A percentile compares a stretch with the other conserved stretches of the same genome.
Conservation (phyloP, 202 grass and related monocot species). For the Elaeis oleifera region DNA sequence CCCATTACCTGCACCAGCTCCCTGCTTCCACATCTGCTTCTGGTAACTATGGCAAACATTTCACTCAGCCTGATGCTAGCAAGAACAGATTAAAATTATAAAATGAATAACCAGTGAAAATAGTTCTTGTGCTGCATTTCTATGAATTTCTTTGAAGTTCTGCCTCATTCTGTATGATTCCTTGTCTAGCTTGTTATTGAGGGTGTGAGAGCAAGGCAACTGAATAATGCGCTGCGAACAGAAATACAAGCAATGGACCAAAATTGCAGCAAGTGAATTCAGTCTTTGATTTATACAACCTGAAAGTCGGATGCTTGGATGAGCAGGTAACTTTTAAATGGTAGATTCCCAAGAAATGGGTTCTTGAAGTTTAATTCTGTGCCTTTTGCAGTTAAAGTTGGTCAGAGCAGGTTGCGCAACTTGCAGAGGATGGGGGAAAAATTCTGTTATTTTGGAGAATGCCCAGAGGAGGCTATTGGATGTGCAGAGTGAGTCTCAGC, state of each 20-base stretch:
- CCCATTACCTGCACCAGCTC: no score
- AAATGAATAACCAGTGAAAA: no score
- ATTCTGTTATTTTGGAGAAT: slow-evolving; percentile 37
- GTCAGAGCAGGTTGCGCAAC: slow-evolving; percentile 45
- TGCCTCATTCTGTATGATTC: no score
- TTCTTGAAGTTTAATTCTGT: background rate
- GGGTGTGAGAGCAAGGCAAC: slow-evolving; percentile 56
- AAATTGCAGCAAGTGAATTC: slow-evolving; percentile 44
- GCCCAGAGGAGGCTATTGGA: slow-evolving; percentile 42
- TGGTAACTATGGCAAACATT: no score
- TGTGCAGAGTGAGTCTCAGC: slow-evolving; percentile 47
- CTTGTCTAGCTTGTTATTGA: slow-evolving; percentile 66
- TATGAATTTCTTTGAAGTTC: no score
- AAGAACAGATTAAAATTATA: no score
- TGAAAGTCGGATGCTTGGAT: slow-evolving; percentile 50
- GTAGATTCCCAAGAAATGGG: no score
- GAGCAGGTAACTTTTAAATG: slow-evolving; percentile 39
- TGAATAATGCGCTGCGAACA: slow-evolving; percentile 40
- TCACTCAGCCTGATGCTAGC: no score
- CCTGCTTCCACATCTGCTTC: no score
- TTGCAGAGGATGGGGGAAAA: slow-evolving; percentile 56
- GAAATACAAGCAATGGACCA: slow-evolving; percentile 43
- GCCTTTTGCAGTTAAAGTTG: slow-evolving; percentile 52
- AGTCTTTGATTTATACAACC: slow-evolving; percentile 64
- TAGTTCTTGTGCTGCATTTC: no score